phyloP scores from a whole-genome alignment of 306 rosid species.

The Sicyos baderoa region DNA sequence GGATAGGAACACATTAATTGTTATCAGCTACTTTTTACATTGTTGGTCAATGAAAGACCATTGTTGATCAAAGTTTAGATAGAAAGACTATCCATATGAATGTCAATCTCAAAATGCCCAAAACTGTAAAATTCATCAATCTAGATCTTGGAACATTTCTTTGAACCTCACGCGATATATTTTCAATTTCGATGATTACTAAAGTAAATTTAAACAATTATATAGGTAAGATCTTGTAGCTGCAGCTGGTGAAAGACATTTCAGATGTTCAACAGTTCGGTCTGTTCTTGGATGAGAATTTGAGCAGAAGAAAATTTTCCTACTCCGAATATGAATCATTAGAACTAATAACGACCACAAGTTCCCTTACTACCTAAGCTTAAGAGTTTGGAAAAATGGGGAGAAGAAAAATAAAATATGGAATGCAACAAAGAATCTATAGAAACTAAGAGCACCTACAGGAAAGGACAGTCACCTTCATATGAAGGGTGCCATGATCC shows the following conservation, averaged over 20 bases:
- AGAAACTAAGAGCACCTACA: background rate
- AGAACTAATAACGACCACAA: background rate
- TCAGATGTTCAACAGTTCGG: background rate
- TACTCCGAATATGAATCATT: background rate
- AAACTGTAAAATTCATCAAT: background rate
- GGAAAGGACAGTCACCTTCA: constrained; percentile 50
- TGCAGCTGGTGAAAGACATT: background rate
- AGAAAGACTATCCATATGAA: background rate
- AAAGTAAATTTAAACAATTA: background rate
- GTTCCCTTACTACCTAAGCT: background rate
- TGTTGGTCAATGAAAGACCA: background rate
- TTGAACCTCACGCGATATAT: background rate
- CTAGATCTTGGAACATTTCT: constrained; percentile 3
- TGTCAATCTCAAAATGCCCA: background rate
- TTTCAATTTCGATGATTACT: background rate
- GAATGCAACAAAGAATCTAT: too few species aligned
- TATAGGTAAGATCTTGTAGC: background rate
- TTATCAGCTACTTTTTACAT: background rate
- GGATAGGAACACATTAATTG: background rate
- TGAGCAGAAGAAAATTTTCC: background rate
- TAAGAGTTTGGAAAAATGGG: background rate
- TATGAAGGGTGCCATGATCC: constrained; percentile 60
- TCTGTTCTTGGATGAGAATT: too few species aligned
- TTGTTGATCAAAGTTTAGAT: background rate
- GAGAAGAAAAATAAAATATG: background rate